phyloP scores from a whole-genome alignment of 345 rosid genomes.

The Rhodamnia argentea region DNA sequence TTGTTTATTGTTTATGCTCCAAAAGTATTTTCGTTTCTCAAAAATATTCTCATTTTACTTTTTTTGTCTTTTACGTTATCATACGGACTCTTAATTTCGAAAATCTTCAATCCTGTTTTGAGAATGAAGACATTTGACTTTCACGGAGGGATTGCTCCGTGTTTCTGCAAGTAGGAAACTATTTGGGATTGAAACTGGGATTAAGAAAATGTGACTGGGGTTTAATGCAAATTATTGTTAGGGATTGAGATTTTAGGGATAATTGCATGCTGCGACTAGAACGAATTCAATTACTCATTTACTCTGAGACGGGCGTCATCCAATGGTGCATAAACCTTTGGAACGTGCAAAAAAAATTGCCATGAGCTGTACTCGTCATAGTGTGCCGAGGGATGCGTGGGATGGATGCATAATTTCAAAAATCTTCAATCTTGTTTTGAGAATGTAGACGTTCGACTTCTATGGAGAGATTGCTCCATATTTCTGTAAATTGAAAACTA shows the following conservation, averaged over 20 bases:
- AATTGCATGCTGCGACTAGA: not conserved
- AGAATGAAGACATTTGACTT: not conserved
- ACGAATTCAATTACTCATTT: not conserved
- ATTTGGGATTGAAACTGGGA: not conserved
- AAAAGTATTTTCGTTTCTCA: too few species aligned
- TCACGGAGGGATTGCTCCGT: not conserved
- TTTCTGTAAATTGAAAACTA: not conserved
- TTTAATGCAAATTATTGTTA: not conserved
- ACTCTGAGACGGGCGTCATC: not conserved
- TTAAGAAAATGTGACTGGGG: not conserved
- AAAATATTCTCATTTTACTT: too few species aligned
- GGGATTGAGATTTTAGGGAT: not conserved
- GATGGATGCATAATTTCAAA: not conserved
- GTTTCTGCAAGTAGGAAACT: not conserved
- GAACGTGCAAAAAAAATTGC: not conserved
- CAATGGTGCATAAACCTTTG: not conserved
- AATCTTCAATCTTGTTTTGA: not conserved
- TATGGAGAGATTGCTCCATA: accelerated
- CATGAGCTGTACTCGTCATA: too few species aligned
- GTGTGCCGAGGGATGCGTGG: not conserved
- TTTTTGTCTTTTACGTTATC: too few species aligned
- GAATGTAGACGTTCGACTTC: not conserved
- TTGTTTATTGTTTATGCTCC: too few species aligned
- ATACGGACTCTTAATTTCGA: too few species aligned
- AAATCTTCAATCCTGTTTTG: not conserved